Percentiles rank a stretch among this genome's conserved stretches.
phyloP scores from a whole-genome alignment of 1,284 basidiomycete species.

The Marasmius sp. region DNA sequence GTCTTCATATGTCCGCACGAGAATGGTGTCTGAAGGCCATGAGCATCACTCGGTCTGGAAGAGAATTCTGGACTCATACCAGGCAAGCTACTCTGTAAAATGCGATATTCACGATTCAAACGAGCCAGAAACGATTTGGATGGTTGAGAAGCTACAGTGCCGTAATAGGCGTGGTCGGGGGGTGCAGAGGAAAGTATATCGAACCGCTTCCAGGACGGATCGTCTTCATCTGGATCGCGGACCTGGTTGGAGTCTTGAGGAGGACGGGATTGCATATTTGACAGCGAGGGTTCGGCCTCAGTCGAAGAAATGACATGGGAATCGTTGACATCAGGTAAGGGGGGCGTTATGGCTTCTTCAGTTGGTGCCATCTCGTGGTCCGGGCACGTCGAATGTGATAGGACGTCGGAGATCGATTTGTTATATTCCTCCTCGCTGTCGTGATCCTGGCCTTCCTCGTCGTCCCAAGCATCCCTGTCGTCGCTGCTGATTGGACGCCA shows the following conservation, averaged over 20 bases:
- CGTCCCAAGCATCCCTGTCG: constrained; percentile 43
- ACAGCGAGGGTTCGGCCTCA: neutral
- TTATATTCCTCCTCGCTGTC: constrained; percentile 16
- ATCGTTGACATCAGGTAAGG: too few species aligned
- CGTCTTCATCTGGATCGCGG: constrained; percentile 21
- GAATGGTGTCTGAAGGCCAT: constrained; percentile 54
- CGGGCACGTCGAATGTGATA: too few species aligned
- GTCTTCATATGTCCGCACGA: constrained; percentile 78
- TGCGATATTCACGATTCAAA: constrained; percentile 81
- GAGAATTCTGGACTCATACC: constrained; percentile 44
- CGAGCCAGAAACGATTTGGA: constrained; percentile 75
- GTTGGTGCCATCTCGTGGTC: too few species aligned
- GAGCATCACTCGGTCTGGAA: constrained; percentile 3
- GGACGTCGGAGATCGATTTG: neutral
- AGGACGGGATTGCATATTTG: neutral
- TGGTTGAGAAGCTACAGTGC: constrained; percentile 58
- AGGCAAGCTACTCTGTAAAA: constrained; percentile 77
- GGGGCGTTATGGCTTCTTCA: too few species aligned
- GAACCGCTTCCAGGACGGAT: constrained; percentile 70
- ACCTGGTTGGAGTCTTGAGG: constrained; percentile 15
- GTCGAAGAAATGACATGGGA: neutral
- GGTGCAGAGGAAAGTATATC: constrained; percentile 76
- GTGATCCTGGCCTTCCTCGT: constrained; percentile 27
- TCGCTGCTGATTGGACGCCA: constrained; percentile 38
- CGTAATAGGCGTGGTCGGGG: constrained; percentile 77